Base-by-base conservation (phyloP, 257 asterid genomes). In the Salvia miltiorrhiza region DNA sequence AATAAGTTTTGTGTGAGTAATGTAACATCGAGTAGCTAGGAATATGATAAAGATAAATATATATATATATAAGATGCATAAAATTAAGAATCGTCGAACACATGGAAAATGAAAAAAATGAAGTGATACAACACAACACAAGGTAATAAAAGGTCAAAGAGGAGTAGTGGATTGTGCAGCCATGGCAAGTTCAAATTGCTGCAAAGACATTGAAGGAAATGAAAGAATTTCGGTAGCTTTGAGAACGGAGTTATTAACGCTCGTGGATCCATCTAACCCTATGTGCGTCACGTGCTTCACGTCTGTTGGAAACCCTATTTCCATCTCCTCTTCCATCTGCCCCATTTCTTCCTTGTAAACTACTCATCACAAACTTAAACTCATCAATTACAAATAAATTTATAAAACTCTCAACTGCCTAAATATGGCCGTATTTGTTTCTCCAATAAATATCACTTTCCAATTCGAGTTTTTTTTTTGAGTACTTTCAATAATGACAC, bases 241-340 rank as follows among this genome's bases (percentile, higher is more conserved):
- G 5, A 73, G 48, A 76, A 70, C 81, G 86, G 83, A 79, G 0
- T 73, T 79, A 66, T 82, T 82, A 11, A 67, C 89, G 13, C 79
- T 77, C 0, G 85, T 78, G 9, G 86, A 78, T 72, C 93, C 93
- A 70, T 86, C 93, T 72, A 74, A 67, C 49, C 93, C 93, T 39
- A 86, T 84, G 75, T 86, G 93, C 4, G 88, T 69, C 0, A 86
- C 84, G 65, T 86, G 93, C 70, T 84, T 84, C 71, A 86, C 93
- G 37, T 86, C 88, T 0, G 93, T 86, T 24, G 93, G 93, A 12
- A 71, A 66, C 52, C 93, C 93, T 35, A 86, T 86, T 75, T 84
- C 87, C 66, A 86, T 65, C 76, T 86, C 89, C 69, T 49, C 26
- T 43, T 77, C 85, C 48, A 4, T 23, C 1, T 41, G 17, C 71